A percentile compares a stretch with the other conserved stretches of the same genome.
Evolutionary conservation across 345 rosid genomes (phyloP).

Genomic region (Psidium friedrichsthalianum): DNA sequence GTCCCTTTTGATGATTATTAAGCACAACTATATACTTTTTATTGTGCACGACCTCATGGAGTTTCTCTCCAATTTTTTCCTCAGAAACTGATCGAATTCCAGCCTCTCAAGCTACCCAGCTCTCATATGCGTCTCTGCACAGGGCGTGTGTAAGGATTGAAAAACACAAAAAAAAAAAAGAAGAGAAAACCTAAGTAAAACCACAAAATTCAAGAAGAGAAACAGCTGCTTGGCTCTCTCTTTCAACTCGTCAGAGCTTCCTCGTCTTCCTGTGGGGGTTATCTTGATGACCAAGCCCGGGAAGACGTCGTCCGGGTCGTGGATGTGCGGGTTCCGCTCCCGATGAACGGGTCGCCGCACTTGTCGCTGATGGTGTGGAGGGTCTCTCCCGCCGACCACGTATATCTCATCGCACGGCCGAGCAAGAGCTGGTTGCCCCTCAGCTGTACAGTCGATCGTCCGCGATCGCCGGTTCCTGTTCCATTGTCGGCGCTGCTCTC

Average conservation of each 20-base stretch:
- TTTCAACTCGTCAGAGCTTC: background rate
- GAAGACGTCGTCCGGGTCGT: conserved; percentile 30
- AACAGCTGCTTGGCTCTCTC: background rate
- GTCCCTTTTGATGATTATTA: background rate
- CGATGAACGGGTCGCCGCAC: conserved; percentile 29
- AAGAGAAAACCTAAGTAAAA: background rate
- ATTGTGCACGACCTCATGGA: background rate
- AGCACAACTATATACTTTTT: background rate
- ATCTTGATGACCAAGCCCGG: conserved; percentile 25
- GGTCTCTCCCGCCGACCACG: conserved; percentile 25
- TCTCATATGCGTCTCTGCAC: background rate
- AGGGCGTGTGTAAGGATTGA: background rate
- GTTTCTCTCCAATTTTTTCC: background rate
- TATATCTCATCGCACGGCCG: conserved; percentile 25
- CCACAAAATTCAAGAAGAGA: background rate
- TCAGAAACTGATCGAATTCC: background rate
- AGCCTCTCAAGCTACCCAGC: background rate
- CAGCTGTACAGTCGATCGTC: background rate
- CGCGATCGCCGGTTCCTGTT: background rate
- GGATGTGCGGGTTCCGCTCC: conserved; percentile 28
- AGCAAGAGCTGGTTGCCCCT: background rate
- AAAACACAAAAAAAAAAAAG: background rate
- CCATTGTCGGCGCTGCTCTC: background rate
- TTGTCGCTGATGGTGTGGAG: conserved; percentile 25
- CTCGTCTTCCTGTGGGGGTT: conserved; percentile 5